These are phyloP conservation scores for Tranzscheliella williamsii DNA, from an alignment of 1,284 basidiomycete species.

Conservation along the genomic window DNA sequence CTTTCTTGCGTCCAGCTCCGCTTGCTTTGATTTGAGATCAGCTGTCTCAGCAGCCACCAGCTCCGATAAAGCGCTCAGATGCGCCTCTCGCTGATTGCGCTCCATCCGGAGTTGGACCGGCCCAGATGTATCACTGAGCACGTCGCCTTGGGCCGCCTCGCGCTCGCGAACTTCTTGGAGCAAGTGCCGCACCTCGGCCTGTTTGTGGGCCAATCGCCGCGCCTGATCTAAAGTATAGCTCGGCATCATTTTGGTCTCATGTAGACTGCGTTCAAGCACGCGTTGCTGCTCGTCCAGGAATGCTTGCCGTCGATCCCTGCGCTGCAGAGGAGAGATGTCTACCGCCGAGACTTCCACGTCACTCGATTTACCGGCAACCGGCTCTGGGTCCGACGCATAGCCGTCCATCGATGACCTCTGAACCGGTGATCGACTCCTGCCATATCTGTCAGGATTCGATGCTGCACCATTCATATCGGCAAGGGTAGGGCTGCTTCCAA, in stretches of 20 bases:
- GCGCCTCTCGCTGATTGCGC: slow-evolving; percentile 14
- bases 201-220: slow-evolving; percentile 4
- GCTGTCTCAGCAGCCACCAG: slow-evolving; percentile 12
- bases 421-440: too few species aligned
- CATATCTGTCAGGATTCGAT: too few species aligned
- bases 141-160: not conserved
- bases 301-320: slow-evolving; percentile 19
- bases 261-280: slow-evolving; percentile 27
- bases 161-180: slow-evolving; percentile 6
- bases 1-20: slow-evolving; percentile 5
- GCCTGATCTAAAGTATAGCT: slow-evolving; percentile 35
- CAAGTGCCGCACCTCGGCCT: slow-evolving; percentile 8
- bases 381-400: slow-evolving; percentile 34
- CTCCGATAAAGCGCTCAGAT: slow-evolving; percentile 2
- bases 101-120: slow-evolving; percentile 19
- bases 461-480: too few species aligned
- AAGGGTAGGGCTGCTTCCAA: not conserved
- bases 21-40: slow-evolving; percentile 2
- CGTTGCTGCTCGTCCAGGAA: slow-evolving; percentile 31
- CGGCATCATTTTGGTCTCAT: slow-evolving; percentile 42
- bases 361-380: too few species aligned
- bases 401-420: too few species aligned
- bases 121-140: slow-evolving; percentile 9
- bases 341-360: too few species aligned
- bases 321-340: too few species aligned